phyloP scores from a whole-genome alignment of 257 asterid genomes.

The Ajuga chamaepitys region DNA sequence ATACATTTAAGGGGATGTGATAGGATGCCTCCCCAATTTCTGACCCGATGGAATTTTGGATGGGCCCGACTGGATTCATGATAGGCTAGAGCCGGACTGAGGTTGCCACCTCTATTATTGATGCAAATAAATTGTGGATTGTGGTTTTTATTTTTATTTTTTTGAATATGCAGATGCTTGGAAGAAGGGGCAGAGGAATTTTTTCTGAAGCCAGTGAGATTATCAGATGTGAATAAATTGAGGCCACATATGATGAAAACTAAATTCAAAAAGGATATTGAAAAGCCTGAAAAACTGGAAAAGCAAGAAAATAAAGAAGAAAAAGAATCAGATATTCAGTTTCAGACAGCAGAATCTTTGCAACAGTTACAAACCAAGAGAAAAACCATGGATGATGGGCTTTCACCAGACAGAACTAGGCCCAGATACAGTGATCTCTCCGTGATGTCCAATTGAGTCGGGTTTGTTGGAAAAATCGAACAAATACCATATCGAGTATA shows the following conservation, averaged over 20 bases:
- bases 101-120: no score
- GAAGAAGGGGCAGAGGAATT: constrained; percentile 93
- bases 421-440: constrained; percentile 56
- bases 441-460: constrained; percentile 24
- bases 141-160: neutral
- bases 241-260: constrained; percentile 57
- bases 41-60: no score
- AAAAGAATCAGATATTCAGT: neutral
- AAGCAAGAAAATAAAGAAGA: constrained; percentile 12
- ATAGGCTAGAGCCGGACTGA: no score
- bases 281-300: constrained; percentile 21
- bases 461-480: no score
- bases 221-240: constrained; percentile 69
- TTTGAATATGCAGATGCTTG: constrained; percentile 47
- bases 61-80: no score
- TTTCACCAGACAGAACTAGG: constrained; percentile 54
- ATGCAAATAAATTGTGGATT: no score
- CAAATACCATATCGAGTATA: no score
- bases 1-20: no score
- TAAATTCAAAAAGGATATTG: constrained; percentile 24
- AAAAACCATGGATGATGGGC: constrained; percentile 57
- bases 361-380: constrained; percentile 34
- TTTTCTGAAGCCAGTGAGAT: constrained; percentile 70
- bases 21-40: no score
- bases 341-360: no score